These are phyloP conservation scores for Sanghuangporus baumii DNA, from an alignment of 1,284 basidiomycete genomes.

Conservation along the genomic window DNA sequence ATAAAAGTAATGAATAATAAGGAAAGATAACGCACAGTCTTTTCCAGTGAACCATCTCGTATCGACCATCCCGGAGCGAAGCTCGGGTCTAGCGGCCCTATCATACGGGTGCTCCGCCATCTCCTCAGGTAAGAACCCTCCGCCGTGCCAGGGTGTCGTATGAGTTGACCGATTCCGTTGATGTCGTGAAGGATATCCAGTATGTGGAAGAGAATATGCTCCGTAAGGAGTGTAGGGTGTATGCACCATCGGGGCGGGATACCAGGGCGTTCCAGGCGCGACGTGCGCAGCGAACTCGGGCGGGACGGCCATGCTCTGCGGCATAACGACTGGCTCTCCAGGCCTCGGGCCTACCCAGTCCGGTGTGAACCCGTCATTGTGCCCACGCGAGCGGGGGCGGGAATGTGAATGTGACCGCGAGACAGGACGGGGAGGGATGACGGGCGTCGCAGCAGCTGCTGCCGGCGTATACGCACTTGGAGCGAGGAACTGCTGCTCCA, in stretches of 20 bases:
- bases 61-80: background rate
- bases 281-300: background rate
- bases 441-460: background rate
- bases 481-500: background rate
- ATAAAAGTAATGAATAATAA: background rate
- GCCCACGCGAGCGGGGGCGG: background rate
- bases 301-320: background rate
- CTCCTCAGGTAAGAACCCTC: constrained; percentile 10
- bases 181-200: background rate
- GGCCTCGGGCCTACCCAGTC: constrained; percentile 4
- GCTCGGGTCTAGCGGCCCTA: constrained; percentile 4
- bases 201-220: background rate
- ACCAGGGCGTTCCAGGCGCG: constrained; percentile 3
- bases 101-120: background rate
- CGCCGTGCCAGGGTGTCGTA: constrained; percentile 12
- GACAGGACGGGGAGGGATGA: background rate
- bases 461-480: background rate
- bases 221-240: background rate
- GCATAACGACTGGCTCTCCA: background rate
- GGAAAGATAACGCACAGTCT: constrained; percentile 5
- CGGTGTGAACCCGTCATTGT: background rate
- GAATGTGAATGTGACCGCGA: background rate
- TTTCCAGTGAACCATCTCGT: constrained; percentile 13
- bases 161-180: background rate
- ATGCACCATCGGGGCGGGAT: background rate